Conservation (phyloP, 2,329 filamentous ascomycete genomes). For the Xylaria sp. region DNA sequence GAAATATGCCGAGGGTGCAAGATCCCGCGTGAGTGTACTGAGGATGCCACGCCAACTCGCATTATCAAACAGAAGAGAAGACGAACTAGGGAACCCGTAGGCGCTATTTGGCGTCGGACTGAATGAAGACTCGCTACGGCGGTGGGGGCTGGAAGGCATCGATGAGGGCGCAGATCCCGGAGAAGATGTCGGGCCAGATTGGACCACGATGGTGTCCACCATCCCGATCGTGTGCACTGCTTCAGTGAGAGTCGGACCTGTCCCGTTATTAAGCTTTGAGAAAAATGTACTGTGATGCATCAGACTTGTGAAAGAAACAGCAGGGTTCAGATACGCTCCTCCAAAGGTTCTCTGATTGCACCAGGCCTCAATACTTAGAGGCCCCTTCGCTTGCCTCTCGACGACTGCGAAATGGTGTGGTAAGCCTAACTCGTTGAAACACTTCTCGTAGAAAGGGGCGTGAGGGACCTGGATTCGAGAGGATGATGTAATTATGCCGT, state of each 20-base stretch:
- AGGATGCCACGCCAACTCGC: conserved; percentile 87
- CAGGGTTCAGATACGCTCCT: conserved; percentile 82
- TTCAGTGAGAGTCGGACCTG: conserved; percentile 72
- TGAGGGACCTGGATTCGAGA: conserved; percentile 73
- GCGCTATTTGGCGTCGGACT: conserved; percentile 22
- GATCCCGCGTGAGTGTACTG: conserved; percentile 81
- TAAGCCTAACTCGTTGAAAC: conserved; percentile 84
- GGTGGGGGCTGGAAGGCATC: conserved; percentile 60
- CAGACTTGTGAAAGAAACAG: conserved; percentile 69
- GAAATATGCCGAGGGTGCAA: conserved; percentile 83
- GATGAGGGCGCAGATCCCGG: conserved; percentile 59
- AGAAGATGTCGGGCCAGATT: conserved; percentile 56
- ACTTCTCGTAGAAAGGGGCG: conserved; percentile 87
- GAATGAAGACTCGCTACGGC: conserved; percentile 47
- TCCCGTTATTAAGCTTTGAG: conserved; percentile 59
- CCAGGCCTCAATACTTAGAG: conserved; percentile 75
- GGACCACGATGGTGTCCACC: conserved; percentile 82
- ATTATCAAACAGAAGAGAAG: conserved; percentile 78
- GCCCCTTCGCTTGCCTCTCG: conserved; percentile 73
- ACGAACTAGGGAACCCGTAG: conserved; percentile 57
- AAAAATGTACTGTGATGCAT: conserved; percentile 67
- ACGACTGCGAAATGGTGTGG: conserved; percentile 82
- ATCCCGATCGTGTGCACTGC: conserved; percentile 82
- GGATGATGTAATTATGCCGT: conserved; percentile 78
- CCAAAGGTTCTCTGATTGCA: conserved; percentile 81